Conservation (phyloP, 805 yeast species). For the Yamadazyma ubonensis region DNA sequence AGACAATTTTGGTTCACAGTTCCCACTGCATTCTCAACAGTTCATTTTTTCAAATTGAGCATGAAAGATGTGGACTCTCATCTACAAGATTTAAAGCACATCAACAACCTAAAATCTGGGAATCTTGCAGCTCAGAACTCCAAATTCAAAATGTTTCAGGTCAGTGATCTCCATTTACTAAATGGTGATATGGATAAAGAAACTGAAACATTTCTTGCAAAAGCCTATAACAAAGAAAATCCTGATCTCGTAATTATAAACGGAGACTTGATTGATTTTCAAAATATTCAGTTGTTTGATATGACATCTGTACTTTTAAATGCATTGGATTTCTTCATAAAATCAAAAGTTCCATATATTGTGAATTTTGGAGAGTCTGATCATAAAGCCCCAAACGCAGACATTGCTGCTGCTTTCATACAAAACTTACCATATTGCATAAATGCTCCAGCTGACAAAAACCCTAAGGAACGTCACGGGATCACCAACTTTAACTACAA, state of each 20-base stretch:
- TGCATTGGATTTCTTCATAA: constrained; percentile 31
- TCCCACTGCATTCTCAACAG: neutral
- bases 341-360: constrained; percentile 29
- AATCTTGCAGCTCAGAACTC: neutral
- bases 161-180: constrained; percentile 39
- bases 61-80: neutral
- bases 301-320: constrained; percentile 29
- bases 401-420: constrained; percentile 21
- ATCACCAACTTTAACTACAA: constrained; percentile 37
- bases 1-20: constrained; percentile 6
- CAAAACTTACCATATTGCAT: constrained; percentile 37
- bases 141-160: constrained; percentile 36
- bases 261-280: constrained; percentile 39
- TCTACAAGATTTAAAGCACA: constrained; percentile 1
- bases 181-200: constrained; percentile 22
- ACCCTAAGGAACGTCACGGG: constrained; percentile 24
- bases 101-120: constrained; percentile 6
- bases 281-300: constrained; percentile 15
- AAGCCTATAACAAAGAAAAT: constrained; percentile 25
- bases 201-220: constrained; percentile 31
- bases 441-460: constrained; percentile 18
- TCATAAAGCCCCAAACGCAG: constrained; percentile 5
- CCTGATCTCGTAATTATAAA: constrained; percentile 39
- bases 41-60: constrained; percentile 9
- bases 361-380: constrained; percentile 43